phyloP scores from a whole-genome alignment of 495 filamentous ascomycete genomes.

The Talaromyces stipitatus region DNA sequence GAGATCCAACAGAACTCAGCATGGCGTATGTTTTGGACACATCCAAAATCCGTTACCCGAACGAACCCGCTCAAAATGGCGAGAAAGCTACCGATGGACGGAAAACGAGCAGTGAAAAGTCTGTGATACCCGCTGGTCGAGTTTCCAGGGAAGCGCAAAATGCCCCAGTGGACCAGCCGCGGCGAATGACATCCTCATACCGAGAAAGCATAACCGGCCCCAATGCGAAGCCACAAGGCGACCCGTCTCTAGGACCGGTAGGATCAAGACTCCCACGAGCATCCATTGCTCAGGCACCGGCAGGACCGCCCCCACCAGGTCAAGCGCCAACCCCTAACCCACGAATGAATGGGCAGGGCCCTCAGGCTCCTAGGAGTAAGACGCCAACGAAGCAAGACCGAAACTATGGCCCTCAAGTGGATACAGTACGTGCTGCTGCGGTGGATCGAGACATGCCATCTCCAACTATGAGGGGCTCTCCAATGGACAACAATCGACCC shows the following conservation, averaged over 20 bases:
- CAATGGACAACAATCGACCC: conserved; percentile 29
- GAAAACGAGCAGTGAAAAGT: conserved; percentile 32
- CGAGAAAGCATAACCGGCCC: conserved; percentile 48
- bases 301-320: conserved; percentile 79
- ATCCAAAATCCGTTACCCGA: conserved; percentile 89
- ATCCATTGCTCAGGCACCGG: conserved; percentile 60
- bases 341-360: conserved; percentile 42
- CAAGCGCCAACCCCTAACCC: conserved; percentile 79
- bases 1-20: conserved; percentile 74
- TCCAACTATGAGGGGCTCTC: conserved; percentile 43
- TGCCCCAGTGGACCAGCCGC: conserved; percentile 46
- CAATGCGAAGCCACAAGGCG: conserved; percentile 22
- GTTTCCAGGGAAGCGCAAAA: conserved; percentile 58
- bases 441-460: conserved; percentile 46
- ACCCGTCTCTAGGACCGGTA: conserved; percentile 24
- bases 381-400: conserved; percentile 50
- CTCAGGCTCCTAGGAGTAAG: conserved; percentile 42
- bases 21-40: conserved; percentile 91
- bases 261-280: conserved; percentile 64
- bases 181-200: conserved; percentile 38
- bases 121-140: conserved; percentile 26
- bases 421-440: conserved; percentile 38
- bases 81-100: conserved; percentile 23
- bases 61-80: conserved; percentile 54
- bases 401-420: conserved; percentile 41